Percentiles rank a stretch among this genome's conserved stretches.
These are phyloP conservation scores for Wickerhamomyces bovis DNA, from an alignment of 805 yeast species.

Conservation along the genomic window DNA sequence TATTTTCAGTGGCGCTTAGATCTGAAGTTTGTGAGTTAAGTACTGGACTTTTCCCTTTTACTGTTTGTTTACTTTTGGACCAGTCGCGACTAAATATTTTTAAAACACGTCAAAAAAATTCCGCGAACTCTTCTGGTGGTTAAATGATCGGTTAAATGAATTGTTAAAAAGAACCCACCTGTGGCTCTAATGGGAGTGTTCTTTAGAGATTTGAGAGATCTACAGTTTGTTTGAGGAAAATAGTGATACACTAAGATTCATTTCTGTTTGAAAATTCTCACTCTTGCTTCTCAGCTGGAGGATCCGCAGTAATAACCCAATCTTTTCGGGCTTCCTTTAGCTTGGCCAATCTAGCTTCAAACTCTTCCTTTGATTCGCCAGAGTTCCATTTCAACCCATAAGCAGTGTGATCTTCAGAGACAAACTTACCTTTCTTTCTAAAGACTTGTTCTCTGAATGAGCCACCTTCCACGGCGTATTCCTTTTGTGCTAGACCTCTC, in stretches of 20 bases:
- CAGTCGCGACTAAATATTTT: no score
- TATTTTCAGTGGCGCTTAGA: neutral
- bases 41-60: neutral
- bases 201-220: no score
- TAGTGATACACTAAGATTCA: no score
- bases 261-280: no score
- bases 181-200: no score
- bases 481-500: slow-evolving; percentile 32
- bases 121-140: no score
- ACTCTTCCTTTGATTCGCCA: slow-evolving; percentile 10
- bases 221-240: no score
- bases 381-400: slow-evolving; percentile 7
- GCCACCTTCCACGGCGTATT: slow-evolving; percentile 25
- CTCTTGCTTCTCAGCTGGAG: neutral
- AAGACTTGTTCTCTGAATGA: slow-evolving; percentile 33
- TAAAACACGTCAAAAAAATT: no score
- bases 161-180: no score
- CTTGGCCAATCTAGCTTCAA: neutral
- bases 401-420: slow-evolving; percentile 12
- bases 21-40: neutral
- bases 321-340: slow-evolving; percentile 1
- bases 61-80: neutral
- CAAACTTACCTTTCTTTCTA: slow-evolving; percentile 18
- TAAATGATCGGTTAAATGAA: no score
- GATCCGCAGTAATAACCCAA: slow-evolving; percentile 1